Evolutionary conservation across 305 asterid genomes (phyloP).

Genomic region (Fraxinus sp.): DNA sequence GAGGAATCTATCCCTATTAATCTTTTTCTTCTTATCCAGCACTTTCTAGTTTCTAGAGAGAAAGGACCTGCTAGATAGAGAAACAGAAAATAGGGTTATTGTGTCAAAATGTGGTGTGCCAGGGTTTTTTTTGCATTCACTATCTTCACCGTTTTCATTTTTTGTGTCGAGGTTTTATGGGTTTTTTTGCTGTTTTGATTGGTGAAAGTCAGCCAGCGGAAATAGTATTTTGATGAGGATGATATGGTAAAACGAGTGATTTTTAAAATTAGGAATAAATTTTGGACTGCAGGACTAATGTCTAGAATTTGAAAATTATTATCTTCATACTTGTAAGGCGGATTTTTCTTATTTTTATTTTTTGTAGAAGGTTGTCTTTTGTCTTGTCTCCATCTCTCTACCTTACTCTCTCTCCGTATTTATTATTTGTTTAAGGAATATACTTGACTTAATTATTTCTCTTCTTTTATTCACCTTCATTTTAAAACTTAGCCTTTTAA

Average conservation of each 20-base stretch:
- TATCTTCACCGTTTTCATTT: background rate
- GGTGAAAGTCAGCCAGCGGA: background rate
- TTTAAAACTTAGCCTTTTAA: background rate
- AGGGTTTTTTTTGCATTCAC: background rate
- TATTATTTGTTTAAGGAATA: background rate
- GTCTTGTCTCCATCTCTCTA: background rate
- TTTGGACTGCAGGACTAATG: constrained; percentile 1
- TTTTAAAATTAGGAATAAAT: background rate
- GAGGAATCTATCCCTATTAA: background rate
- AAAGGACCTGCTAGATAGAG: background rate
- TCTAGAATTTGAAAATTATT: constrained; percentile 1
- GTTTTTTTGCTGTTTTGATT: background rate
- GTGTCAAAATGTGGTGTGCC: background rate
- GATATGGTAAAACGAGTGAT: background rate
- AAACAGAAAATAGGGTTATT: background rate
- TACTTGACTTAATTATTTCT: background rate
- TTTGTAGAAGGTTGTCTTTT: background rate
- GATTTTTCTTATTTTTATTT: background rate
- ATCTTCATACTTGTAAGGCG: background rate
- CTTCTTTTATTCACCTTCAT: background rate
- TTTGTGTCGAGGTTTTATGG: background rate
- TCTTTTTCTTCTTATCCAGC: constrained; percentile 3
- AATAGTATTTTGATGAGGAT: background rate
- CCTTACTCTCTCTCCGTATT: background rate
- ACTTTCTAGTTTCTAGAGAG: background rate